Percentiles rank a stretch among this genome's conserved stretches.
Evolutionary conservation across 2,329 filamentous ascomycete genomes (phyloP).

Genomic region (Coniochaeta pulveracea): DNA sequence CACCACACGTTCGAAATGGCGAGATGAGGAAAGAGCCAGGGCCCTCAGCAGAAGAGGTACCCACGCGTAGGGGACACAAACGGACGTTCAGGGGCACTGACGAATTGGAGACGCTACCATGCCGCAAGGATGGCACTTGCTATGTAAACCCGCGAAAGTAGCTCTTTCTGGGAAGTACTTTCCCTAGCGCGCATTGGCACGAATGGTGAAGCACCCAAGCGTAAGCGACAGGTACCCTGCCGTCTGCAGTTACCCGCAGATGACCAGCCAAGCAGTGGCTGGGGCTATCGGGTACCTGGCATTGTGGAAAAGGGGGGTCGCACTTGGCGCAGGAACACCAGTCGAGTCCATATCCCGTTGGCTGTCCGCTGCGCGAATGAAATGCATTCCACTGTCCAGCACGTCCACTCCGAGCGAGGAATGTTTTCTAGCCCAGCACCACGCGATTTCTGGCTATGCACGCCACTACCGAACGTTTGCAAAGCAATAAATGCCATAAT

Average conservation of each 20-base stretch:
- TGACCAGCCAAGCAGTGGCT: not conserved
- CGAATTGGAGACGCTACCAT: not conserved
- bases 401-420: too few species aligned
- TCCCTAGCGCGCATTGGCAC: not conserved
- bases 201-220: conserved; percentile 3
- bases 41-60: not conserved
- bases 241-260: not conserved
- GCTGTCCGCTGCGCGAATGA: too few species aligned
- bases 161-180: conserved; percentile 3
- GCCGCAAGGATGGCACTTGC: not conserved
- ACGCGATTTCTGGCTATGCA: too few species aligned
- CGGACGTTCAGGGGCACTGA: not conserved
- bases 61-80: not conserved
- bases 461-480: too few species aligned
- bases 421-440: too few species aligned
- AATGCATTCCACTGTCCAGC: too few species aligned
- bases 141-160: conserved; percentile 2
- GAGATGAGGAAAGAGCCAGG: conserved; percentile 2
- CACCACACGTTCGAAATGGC: not conserved
- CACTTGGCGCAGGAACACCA: not conserved
- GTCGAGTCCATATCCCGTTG: too few species aligned
- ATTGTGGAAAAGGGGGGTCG: conserved; percentile 1
- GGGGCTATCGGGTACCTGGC: conserved; percentile 1
- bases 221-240: not conserved
- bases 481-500: too few species aligned